Percentiles rank a stretch among this genome's conserved stretches.
Conservation (phyloP, 306 rosid genomes). For the Ormosia semicastrata region DNA sequence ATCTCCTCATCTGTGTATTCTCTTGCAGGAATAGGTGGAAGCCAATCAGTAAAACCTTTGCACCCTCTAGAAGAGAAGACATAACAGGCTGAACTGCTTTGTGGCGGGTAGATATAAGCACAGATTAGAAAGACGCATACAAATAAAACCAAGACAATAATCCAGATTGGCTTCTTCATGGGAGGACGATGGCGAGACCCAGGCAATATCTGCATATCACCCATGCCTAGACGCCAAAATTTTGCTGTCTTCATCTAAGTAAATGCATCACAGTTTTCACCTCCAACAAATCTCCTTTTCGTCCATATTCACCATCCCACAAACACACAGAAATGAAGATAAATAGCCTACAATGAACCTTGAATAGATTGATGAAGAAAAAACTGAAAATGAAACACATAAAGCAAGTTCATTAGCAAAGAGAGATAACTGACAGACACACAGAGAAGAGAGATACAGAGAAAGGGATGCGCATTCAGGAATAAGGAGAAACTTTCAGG, state of each 20-base stretch:
- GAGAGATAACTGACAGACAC: not conserved
- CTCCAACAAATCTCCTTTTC: slow-evolving; percentile 20
- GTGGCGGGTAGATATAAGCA: slow-evolving; percentile 84
- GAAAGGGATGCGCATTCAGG: not conserved
- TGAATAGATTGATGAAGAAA: slow-evolving; percentile 5
- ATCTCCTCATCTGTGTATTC: slow-evolving; percentile 80
- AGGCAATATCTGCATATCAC: slow-evolving; percentile 71
- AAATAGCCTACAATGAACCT: slow-evolving; percentile 17
- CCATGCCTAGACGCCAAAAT: slow-evolving; percentile 73
- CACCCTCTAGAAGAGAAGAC: slow-evolving; percentile 90
- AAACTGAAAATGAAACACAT: slow-evolving; percentile 34
- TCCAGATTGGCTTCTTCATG: slow-evolving; percentile 85
- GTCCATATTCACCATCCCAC: slow-evolving; percentile 20
- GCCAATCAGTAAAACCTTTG: slow-evolving; percentile 66
- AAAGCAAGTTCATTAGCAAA: slow-evolving; percentile 4
- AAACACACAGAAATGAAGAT: not conserved
- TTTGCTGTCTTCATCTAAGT: slow-evolving; percentile 73
- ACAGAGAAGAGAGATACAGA: not conserved
- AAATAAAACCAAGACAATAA: slow-evolving; percentile 79
- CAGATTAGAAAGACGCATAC: slow-evolving; percentile 73
- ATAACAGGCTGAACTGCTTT: slow-evolving; percentile 67
- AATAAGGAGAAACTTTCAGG: not conserved
- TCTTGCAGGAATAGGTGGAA: slow-evolving; percentile 82
- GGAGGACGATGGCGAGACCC: slow-evolving; percentile 89
- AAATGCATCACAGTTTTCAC: slow-evolving; percentile 47